Evolutionary conservation across 768 basidiomycete species (phyloP).

Genomic region (Suillus plorans): DNA sequence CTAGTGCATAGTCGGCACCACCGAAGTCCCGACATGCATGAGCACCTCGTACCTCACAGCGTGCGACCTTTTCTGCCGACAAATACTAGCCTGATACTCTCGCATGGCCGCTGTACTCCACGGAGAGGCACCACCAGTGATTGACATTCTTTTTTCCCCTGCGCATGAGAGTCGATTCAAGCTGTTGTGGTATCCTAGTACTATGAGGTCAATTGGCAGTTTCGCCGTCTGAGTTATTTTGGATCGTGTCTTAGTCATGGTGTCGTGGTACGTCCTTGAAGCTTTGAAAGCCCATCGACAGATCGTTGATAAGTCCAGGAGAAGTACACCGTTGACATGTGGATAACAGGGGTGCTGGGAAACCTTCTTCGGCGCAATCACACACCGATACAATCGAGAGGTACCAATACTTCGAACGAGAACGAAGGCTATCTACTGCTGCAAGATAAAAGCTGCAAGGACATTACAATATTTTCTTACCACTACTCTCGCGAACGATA

Average conservation of each 20-base stretch:
- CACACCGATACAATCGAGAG: neutral
- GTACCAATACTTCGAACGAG: neutral
- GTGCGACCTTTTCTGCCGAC: neutral
- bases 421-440: neutral
- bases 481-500: neutral
- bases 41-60: neutral
- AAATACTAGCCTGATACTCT: neutral
- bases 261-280: neutral
- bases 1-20: neutral
- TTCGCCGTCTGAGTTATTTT: neutral
- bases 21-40: neutral
- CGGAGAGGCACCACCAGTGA: neutral
- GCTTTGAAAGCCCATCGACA: neutral
- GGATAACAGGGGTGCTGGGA: neutral
- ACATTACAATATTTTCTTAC: neutral
- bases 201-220: neutral
- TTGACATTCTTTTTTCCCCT: neutral
- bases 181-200: too few species aligned
- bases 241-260: neutral
- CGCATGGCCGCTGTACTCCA: neutral
- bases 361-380: neutral
- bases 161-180: neutral
- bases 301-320: neutral
- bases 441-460: neutral
- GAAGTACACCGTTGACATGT: neutral